Evolutionary conservation across 2,329 filamentous ascomycete genomes (phyloP), one percentile per base, ranked within the genome.

Genomic region (Fusarium sp.): DNA sequence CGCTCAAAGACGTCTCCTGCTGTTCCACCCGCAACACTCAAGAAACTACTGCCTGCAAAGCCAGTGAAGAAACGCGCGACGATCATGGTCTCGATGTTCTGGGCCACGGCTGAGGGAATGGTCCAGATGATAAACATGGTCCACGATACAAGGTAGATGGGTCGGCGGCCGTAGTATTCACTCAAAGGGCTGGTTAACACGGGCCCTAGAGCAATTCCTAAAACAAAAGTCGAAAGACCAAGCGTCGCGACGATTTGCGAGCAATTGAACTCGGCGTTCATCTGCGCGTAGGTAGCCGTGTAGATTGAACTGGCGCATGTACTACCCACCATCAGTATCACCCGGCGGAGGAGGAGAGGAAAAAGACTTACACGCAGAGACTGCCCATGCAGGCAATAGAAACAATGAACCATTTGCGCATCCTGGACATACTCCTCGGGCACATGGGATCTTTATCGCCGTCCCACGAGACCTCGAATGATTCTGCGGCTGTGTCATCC

Each of bases 221-320:
- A 17, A 11, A 72, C 70, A 2, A 73, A 72, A 0, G 60, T 63
- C 10, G 70, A 73, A 2, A 72, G 62, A 1, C 70, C 70, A 1
- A 65, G 50, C 0, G 68, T 67, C 1, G 59, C 53, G 15, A 62
- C 37, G 6, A 70, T 46, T 0, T 40, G 55, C 2, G 70, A 65
- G 7, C 20, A 49, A 20, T 58, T 32, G 46, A 72, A 66, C 5
- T 71, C 70, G 2, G 48, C 45, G 20, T 61, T 61, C 41, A 72
- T 67, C 26, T 72, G 68, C 0, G 44, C 33, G 13, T 73, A 72
- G 0, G 70, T 73, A 3, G 70, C 30, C 3, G 70, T 71, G 78
- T 97, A 96, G 71, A 96, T 87, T 6, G 92, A 94, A 35, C 90
- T 93, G 2, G 91, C 87, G 76, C 91, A 93, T 14, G 92, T 95